phyloP scores from a whole-genome alignment of 495 filamentous ascomycete genomes.

The Penicillium goetzii region DNA sequence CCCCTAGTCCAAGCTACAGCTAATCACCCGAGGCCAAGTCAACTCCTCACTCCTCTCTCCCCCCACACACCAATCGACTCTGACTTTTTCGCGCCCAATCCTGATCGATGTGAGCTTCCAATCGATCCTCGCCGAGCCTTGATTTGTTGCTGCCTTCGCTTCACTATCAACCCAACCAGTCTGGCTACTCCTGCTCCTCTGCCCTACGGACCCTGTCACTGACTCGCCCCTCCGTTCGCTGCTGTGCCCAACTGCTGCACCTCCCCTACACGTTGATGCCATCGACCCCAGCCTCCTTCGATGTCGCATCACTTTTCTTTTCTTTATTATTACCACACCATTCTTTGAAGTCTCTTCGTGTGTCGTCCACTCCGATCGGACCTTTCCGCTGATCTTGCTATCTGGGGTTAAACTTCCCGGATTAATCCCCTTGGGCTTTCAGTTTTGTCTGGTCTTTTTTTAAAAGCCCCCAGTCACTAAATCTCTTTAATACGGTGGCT shows the following conservation, averaged over 20 bases:
- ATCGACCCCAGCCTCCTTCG: conserved; percentile 26
- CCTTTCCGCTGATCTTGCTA: conserved; percentile 22
- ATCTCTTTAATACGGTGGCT: conserved; percentile 10
- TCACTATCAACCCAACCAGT: conserved; percentile 40
- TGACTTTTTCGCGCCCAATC: conserved; percentile 25
- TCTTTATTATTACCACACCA: not conserved
- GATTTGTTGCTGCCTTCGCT: conserved; percentile 34
- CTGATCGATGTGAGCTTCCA: conserved; percentile 22
- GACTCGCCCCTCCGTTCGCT: conserved; percentile 25
- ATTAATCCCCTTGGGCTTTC: conserved; percentile 27
- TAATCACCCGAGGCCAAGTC: conserved; percentile 8
- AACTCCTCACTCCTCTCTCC: not conserved
- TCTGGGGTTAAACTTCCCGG: conserved; percentile 13
- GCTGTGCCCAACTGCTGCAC: conserved; percentile 32
- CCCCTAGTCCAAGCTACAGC: not conserved
- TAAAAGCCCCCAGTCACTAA: not conserved
- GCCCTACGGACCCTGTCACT: conserved; percentile 24
- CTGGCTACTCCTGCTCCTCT: not conserved
- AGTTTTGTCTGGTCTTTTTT: conserved; percentile 1
- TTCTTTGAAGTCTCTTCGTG: conserved; percentile 7
- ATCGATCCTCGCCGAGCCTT: conserved; percentile 19
- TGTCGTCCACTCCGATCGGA: conserved; percentile 18
- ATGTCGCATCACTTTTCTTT: conserved; percentile 27
- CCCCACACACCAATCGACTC: not conserved
- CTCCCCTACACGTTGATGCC: conserved; percentile 28